Evolutionary conservation across 345 rosid species (phyloP).

Genomic region (Murraya paniculata): DNA sequence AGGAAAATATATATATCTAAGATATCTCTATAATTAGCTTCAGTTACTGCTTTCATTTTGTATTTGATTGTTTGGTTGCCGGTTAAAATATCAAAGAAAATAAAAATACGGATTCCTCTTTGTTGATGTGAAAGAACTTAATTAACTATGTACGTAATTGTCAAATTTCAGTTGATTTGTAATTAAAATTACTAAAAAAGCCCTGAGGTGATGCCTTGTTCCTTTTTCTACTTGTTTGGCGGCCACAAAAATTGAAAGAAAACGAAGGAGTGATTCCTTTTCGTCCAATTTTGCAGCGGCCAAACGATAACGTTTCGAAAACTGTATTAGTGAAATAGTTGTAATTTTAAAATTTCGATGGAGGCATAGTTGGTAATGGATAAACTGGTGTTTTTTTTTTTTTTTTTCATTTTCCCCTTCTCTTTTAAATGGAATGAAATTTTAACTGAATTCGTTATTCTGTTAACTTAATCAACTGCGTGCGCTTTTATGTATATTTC

Average conservation of each 20-base stretch:
- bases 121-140: not conserved
- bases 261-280: not conserved
- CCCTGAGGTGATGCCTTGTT: not conserved
- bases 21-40: not conserved
- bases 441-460: not conserved
- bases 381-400: too few species aligned
- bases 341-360: not conserved
- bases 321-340: not conserved
- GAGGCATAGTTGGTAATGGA: not conserved
- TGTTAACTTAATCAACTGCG: too few species aligned
- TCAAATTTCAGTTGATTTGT: not conserved
- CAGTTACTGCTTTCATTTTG: not conserved
- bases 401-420: too few species aligned
- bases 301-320: not conserved
- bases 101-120: not conserved
- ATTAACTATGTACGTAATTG: not conserved
- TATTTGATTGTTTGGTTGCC: not conserved
- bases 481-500: too few species aligned
- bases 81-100: not conserved
- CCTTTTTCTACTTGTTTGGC: not conserved
- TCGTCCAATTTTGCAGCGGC: not conserved
- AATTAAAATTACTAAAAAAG: not conserved
- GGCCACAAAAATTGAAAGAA: not conserved
- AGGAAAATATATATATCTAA: too few species aligned
- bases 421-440: too few species aligned